These are phyloP conservation scores for Prunus salicina DNA, from an alignment of 306 rosid species.

Conservation along the genomic window DNA sequence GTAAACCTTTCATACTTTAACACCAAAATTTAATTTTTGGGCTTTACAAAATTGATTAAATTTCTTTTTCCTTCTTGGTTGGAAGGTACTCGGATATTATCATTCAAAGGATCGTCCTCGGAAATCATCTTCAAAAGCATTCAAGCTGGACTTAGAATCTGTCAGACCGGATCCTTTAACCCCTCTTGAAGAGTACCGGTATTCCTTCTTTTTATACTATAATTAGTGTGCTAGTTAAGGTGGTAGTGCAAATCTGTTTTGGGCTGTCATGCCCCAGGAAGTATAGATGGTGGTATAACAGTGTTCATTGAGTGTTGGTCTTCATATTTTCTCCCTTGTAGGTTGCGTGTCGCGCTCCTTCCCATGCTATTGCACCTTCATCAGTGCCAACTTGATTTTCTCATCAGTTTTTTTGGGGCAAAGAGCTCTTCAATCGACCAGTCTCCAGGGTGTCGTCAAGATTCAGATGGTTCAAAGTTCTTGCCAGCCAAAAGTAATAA, in stretches of 20 bases:
- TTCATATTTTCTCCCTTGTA: slow-evolving; percentile 23
- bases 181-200: slow-evolving; percentile 98
- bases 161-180: slow-evolving; percentile 92
- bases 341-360: slow-evolving; percentile 67
- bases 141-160: slow-evolving; percentile 88
- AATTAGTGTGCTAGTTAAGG: background rate
- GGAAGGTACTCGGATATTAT: slow-evolving; percentile 82
- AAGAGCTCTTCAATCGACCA: slow-evolving; percentile 49
- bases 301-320: slow-evolving; percentile 3
- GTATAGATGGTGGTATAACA: background rate
- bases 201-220: background rate
- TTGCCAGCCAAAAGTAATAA: slow-evolving; percentile 33
- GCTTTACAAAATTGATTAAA: slow-evolving; percentile 24
- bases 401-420: slow-evolving; percentile 70
- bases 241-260: background rate
- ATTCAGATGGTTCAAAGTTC: slow-evolving; percentile 54
- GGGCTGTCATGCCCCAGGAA: too few species aligned
- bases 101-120: slow-evolving; percentile 82
- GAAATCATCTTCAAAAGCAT: slow-evolving; percentile 77
- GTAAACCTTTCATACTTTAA: slow-evolving; percentile 39
- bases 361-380: slow-evolving; percentile 77
- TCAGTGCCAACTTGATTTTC: slow-evolving; percentile 85
- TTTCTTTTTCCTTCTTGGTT: slow-evolving; percentile 28
- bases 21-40: slow-evolving; percentile 7
- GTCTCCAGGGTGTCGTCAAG: slow-evolving; percentile 45